Percentiles rank a stretch among this genome's conserved stretches.
These are phyloP conservation scores for Calcarisporium arbuscula DNA, from an alignment of 2,329 filamentous ascomycete genomes.

Conservation along the genomic window DNA sequence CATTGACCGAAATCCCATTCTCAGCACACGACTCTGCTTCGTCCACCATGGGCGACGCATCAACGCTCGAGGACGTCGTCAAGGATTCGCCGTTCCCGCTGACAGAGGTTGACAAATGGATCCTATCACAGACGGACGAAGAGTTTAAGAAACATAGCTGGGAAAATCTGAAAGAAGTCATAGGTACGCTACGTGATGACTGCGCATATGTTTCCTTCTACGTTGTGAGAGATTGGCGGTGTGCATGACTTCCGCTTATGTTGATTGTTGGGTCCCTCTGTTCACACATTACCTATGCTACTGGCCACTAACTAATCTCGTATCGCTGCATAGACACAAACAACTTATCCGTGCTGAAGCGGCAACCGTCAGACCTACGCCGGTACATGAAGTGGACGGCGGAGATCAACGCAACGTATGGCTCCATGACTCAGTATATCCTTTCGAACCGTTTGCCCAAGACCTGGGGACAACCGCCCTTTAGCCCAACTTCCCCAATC, in stretches of 20 bases:
- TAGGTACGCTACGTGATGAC: conserved; percentile 35
- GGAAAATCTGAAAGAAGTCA: conserved; percentile 63
- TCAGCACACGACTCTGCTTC: too few relatives aligned
- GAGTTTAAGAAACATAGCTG: conserved; percentile 67
- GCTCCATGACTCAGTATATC: conserved; percentile 74
- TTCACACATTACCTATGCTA: too few relatives aligned
- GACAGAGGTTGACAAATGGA: conserved; percentile 51
- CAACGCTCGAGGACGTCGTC: conserved; percentile 7
- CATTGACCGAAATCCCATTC: conserved; percentile 5
- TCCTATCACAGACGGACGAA: conserved; percentile 59
- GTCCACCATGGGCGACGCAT: conserved; percentile 36
- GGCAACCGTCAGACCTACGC: conserved; percentile 73
- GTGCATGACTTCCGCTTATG: too few relatives aligned
- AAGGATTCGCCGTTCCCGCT: conserved; percentile 51
- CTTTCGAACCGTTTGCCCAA: conserved; percentile 62
- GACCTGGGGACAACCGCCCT: conserved; percentile 58
- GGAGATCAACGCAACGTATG: conserved; percentile 64
- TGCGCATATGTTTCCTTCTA: not conserved
- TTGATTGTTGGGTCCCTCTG: too few relatives aligned
- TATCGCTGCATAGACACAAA: conserved; percentile 46
- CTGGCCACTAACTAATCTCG: too few relatives aligned
- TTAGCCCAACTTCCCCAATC: conserved; percentile 40
- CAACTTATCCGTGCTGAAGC: conserved; percentile 67
- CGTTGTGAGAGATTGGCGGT: not conserved
- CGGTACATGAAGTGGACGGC: conserved; percentile 74